A percentile compares a stretch with the other conserved stretches of the same genome.
phyloP scores from a whole-genome alignment of 2,329 filamentous ascomycete species.

The Fusarium aywerte region DNA sequence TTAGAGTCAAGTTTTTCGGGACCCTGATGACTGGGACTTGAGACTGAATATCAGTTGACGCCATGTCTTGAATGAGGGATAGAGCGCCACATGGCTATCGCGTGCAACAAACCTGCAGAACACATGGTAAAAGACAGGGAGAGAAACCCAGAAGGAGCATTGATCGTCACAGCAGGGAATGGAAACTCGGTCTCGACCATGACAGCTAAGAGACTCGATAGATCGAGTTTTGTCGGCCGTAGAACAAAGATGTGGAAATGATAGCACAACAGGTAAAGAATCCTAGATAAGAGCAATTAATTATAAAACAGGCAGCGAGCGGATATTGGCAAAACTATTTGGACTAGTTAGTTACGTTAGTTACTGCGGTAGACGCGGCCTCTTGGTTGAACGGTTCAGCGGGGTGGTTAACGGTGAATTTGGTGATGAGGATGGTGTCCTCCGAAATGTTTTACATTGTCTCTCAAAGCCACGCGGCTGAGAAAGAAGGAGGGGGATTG shows the following conservation, averaged over 20 bases:
- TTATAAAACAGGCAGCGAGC: not conserved
- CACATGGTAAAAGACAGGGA: constrained; percentile 4
- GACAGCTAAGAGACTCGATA: constrained; percentile 9
- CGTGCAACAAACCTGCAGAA: not conserved
- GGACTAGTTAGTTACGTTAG: not conserved
- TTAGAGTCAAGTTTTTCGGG: no score
- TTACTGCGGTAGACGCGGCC: constrained; percentile 3
- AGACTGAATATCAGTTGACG: not conserved
- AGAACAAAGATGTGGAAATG: constrained; percentile 2
- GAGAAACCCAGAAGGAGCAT: constrained; percentile 14
- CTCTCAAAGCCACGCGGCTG: constrained; percentile 12
- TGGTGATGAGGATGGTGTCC: constrained; percentile 8
- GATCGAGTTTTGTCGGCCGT: not conserved
- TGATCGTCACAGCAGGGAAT: constrained; percentile 27
- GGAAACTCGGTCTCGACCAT: constrained; percentile 19
- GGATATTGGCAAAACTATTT: constrained; percentile 14
- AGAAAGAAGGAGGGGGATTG: not conserved
- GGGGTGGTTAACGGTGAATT: constrained; percentile 18
- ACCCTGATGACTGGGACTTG: no score
- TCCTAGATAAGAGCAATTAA: not conserved
- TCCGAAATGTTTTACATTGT: constrained; percentile 21
- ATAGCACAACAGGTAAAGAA: not conserved
- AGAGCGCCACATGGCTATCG: constrained; percentile 19
- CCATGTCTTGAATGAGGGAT: not conserved
- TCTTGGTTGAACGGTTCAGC: not conserved